Evolutionary conservation across 768 basidiomycete genomes (phyloP).

Genomic region (Podaxis rugospora): DNA sequence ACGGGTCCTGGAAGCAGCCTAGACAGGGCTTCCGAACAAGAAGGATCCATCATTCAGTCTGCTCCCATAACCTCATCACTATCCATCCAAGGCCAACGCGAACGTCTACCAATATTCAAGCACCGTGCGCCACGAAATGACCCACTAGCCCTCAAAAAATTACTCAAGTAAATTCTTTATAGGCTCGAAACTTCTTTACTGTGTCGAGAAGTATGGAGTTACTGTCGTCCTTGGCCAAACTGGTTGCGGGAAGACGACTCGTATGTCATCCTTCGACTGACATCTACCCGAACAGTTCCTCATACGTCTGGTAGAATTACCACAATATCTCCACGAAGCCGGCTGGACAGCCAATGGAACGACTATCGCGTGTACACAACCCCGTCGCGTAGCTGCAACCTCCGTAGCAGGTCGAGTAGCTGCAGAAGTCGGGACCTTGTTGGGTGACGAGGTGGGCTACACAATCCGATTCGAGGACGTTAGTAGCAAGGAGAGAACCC

Average conservation of each 20-base stretch:
- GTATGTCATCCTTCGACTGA: constrained; percentile 40
- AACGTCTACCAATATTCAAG: constrained; percentile 85
- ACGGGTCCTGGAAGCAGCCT: constrained; percentile 80
- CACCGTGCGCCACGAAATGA: constrained; percentile 53
- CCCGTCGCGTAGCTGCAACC: constrained; percentile 90
- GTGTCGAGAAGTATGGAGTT: constrained; percentile 79
- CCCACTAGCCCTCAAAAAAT: not conserved
- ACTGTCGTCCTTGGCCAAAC: constrained; percentile 92
- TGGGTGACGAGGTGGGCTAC: constrained; percentile 97
- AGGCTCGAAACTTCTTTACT: constrained; percentile 81
- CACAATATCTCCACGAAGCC: constrained; percentile 90
- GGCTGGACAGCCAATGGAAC: constrained; percentile 87
- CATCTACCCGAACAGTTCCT: constrained; percentile 2
- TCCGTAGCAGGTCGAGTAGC: constrained; percentile 91
- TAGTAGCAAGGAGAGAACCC: constrained; percentile 76
- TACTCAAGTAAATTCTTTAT: constrained; percentile 8
- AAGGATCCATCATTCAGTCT: constrained; percentile 68
- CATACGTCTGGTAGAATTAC: constrained; percentile 61
- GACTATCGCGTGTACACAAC: constrained; percentile 91
- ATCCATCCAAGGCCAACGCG: constrained; percentile 71
- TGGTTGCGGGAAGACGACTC: constrained; percentile 97
- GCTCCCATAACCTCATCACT: constrained; percentile 50
- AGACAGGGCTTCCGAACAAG: constrained; percentile 76
- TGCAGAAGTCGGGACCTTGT: constrained; percentile 79
- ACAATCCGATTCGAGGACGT: constrained; percentile 96